phyloP scores from a whole-genome alignment of 768 basidiomycete species.

The Suillus decipiens region DNA sequence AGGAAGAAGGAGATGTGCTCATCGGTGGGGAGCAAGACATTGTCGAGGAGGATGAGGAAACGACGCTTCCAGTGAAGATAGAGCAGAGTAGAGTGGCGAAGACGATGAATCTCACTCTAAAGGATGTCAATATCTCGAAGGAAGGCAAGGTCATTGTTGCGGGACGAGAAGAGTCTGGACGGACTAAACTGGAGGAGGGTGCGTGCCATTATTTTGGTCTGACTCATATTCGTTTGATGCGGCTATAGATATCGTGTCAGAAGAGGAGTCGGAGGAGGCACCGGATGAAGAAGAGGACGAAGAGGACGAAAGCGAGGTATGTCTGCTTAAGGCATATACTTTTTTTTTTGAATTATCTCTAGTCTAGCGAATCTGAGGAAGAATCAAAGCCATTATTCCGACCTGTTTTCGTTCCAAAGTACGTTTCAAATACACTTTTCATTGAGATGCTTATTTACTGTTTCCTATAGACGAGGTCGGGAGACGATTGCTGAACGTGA shows the following conservation, averaged over 20 bases:
- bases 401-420: constrained; percentile 97
- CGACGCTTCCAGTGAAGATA: constrained; percentile 41
- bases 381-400: constrained; percentile 79
- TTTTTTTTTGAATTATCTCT: constrained; percentile 21
- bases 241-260: constrained; percentile 26
- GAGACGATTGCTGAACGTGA: constrained; percentile 73
- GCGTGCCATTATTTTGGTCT: constrained; percentile 26
- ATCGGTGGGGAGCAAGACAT: constrained; percentile 61
- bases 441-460: constrained; percentile 7
- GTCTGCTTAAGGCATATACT: constrained; percentile 18
- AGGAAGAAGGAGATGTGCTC: constrained; percentile 58
- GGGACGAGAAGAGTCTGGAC: constrained; percentile 75
- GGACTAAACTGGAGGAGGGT: constrained; percentile 64
- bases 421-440: constrained; percentile 28
- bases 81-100: constrained; percentile 40
- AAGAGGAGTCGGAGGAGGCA: constrained; percentile 46
- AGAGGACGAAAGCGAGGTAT: constrained; percentile 43
- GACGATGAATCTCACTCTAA: constrained; percentile 72
- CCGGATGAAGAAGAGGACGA: constrained; percentile 35
- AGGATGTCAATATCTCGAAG: constrained; percentile 78
- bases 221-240: constrained; percentile 11
- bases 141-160: constrained; percentile 82
- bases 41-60: constrained; percentile 46
- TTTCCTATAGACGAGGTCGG: constrained; percentile 62
- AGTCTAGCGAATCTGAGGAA: constrained; percentile 89